Evolutionary conservation across 2,329 filamentous ascomycete species (phyloP).

Genomic region (Aspergillus puulaauensis): DNA sequence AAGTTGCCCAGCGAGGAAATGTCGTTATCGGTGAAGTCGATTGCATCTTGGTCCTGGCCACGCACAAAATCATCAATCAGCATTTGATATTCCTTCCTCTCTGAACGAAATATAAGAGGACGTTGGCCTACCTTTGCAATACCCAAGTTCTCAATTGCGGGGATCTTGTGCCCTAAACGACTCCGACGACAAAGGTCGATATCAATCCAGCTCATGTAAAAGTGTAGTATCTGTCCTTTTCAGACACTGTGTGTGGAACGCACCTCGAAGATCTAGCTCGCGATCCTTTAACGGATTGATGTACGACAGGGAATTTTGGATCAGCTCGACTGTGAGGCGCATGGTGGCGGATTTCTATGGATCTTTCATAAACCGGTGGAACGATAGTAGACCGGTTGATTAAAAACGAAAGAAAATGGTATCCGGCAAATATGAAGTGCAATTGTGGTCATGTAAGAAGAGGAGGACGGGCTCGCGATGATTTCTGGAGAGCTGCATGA

Average conservation of each 20-base stretch:
- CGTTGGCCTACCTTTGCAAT: constrained; percentile 75
- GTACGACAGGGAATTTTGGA: constrained; percentile 93
- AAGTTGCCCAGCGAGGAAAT: constrained; percentile 89
- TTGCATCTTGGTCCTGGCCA: constrained; percentile 81
- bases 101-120: too few species aligned
- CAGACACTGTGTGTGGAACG: constrained; percentile 55
- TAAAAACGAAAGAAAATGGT: not conserved
- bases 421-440: not conserved
- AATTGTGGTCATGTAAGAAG: not conserved
- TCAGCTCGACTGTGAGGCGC: constrained; percentile 94
- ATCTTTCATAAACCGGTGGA: not conserved
- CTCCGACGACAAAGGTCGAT: constrained; percentile 54
- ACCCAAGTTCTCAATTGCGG: constrained; percentile 95
- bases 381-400: not conserved
- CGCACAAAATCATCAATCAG: not conserved
- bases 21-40: constrained; percentile 98
- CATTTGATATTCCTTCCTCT: not conserved
- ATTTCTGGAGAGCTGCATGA: constrained; percentile 4
- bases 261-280: constrained; percentile 99
- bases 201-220: constrained; percentile 77
- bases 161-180: constrained; percentile 91
- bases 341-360: constrained; percentile 52
- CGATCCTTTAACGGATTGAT: constrained; percentile 98
- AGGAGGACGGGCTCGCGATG: not conserved
- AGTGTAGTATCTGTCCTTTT: constrained; percentile 98